Evolutionary conservation across 2,329 filamentous ascomycete species (phyloP).

Genomic region (Aspergillus aculeatus): DNA sequence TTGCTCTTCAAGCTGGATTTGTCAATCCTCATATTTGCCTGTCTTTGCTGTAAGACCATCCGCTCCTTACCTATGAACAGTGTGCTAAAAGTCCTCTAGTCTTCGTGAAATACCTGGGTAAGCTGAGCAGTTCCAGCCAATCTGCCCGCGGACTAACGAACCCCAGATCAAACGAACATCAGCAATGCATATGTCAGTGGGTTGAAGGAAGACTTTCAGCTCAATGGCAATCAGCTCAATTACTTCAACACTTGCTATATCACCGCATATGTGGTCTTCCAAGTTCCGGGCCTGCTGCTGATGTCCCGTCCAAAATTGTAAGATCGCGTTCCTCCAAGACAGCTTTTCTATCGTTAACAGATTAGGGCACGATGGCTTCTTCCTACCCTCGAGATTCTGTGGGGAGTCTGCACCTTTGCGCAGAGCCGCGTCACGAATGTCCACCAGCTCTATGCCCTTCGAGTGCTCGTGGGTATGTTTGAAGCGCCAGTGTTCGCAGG

Average conservation of each 20-base stretch:
- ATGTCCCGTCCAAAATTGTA: slow-evolving; percentile 32
- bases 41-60: slow-evolving; percentile 29
- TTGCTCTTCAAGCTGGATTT: slow-evolving; percentile 33
- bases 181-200: slow-evolving; percentile 37
- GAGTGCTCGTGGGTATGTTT: slow-evolving; percentile 35
- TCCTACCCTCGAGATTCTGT: slow-evolving; percentile 32
- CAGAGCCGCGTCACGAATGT: slow-evolving; percentile 34
- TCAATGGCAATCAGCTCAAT: slow-evolving; percentile 33
- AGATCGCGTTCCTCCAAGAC: background rate
- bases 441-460: slow-evolving; percentile 34
- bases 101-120: slow-evolving; percentile 31
- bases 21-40: slow-evolving; percentile 32
- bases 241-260: slow-evolving; percentile 35
- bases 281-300: slow-evolving; percentile 30
- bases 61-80: accelerated
- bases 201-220: slow-evolving; percentile 31
- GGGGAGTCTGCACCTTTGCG: slow-evolving; percentile 37
- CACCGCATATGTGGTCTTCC: slow-evolving; percentile 33
- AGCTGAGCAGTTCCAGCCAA: background rate
- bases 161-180: slow-evolving; percentile 32
- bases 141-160: background rate
- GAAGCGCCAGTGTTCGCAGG: slow-evolving; percentile 36
- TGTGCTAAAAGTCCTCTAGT: slow-evolving; percentile 19
- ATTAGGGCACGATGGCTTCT: slow-evolving; percentile 30
- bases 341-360: background rate